A percentile compares a stretch with the other conserved stretches of the same genome.
These are phyloP conservation scores for Rehmannia glutinosa DNA, from an alignment of 257 asterid species.

Conservation along the genomic window DNA sequence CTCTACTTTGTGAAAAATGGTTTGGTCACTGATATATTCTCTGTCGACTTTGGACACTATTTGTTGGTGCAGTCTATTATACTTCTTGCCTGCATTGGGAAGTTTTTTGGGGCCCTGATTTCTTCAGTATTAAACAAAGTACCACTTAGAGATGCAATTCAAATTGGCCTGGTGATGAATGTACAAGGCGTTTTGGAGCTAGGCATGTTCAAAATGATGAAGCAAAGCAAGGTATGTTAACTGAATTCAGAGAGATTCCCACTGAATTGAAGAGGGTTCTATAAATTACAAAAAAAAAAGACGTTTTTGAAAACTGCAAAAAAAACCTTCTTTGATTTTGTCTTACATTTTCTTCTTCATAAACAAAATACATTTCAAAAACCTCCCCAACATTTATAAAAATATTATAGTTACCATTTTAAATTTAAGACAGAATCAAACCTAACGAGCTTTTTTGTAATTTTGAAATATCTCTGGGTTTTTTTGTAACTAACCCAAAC, in stretches of 20 bases:
- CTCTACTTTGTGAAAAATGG: slow-evolving; percentile 40
- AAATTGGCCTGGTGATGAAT: slow-evolving; percentile 31
- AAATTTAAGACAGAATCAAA: too few relatives aligned
- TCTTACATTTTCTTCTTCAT: too few relatives aligned
- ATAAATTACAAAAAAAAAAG: too few relatives aligned
- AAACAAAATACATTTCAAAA: too few relatives aligned
- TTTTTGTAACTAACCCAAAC: too few relatives aligned
- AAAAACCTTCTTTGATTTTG: too few relatives aligned
- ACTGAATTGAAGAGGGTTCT: too few relatives aligned
- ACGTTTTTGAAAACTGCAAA: too few relatives aligned
- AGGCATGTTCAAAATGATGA: slow-evolving; percentile 32
- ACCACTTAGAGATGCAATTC: slow-evolving; percentile 28
- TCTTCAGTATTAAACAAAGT: slow-evolving; percentile 18
- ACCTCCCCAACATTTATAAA: too few relatives aligned
- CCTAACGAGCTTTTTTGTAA: too few relatives aligned
- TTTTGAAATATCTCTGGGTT: too few relatives aligned
- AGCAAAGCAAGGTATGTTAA: slow-evolving; percentile 21
- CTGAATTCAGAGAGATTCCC: background rate
- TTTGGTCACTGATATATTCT: slow-evolving; percentile 27
- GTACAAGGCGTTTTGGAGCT: slow-evolving; percentile 44
- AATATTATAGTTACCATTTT: too few relatives aligned
- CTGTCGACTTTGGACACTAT: slow-evolving; percentile 13
- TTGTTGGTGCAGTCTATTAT: slow-evolving; percentile 22
- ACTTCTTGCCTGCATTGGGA: slow-evolving; percentile 31
- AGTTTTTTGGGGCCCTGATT: slow-evolving; percentile 37